A percentile compares a stretch with the other conserved stretches of the same genome.
phyloP scores from a whole-genome alignment of 208 protist species.

The Crithidia acanthocephali region DNA sequence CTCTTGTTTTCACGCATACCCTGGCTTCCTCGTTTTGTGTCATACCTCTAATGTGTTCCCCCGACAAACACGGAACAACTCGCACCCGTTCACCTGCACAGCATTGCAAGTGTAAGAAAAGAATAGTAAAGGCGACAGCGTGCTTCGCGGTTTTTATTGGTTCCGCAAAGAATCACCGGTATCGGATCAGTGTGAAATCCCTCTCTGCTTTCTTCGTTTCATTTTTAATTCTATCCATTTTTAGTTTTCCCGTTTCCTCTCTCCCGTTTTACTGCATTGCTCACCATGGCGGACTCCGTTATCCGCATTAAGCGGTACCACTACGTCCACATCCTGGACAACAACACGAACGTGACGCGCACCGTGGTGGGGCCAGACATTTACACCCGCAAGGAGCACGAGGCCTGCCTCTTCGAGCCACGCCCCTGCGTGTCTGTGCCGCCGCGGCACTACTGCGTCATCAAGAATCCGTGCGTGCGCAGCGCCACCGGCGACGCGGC shows the following conservation, averaged over 20 bases:
- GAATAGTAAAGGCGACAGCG: too few relatives aligned
- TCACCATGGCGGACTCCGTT: conserved; percentile 46
- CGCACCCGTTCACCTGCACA: too few relatives aligned
- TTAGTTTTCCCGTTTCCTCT: not conserved
- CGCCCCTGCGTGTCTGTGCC: conserved; percentile 72
- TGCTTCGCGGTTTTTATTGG: too few relatives aligned
- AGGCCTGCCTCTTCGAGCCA: conserved; percentile 91
- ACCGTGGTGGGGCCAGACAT: conserved; percentile 90
- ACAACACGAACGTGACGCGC: conserved; percentile 91
- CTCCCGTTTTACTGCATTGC: conserved; percentile 1
- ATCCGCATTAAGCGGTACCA: conserved; percentile 93
- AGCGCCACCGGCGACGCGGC: conserved; percentile 41
- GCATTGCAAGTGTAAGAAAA: too few relatives aligned
- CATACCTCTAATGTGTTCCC: too few relatives aligned
- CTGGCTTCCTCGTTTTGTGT: too few relatives aligned
- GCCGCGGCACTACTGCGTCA: conserved; percentile 66
- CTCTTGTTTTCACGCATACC: too few relatives aligned
- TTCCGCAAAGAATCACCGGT: too few relatives aligned
- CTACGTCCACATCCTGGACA: conserved; percentile 96
- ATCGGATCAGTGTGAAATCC: too few relatives aligned
- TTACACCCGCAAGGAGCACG: conserved; percentile 93
- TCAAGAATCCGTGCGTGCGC: conserved; percentile 73
- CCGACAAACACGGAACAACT: too few relatives aligned
- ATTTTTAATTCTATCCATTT: too few relatives aligned
- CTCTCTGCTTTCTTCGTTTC: too few relatives aligned